Percentiles rank a stretch among this genome's conserved stretches.
These are phyloP conservation scores for Ceratobasidium sp. DNA, from an alignment of 1,284 basidiomycete species.

Conservation along the genomic window DNA sequence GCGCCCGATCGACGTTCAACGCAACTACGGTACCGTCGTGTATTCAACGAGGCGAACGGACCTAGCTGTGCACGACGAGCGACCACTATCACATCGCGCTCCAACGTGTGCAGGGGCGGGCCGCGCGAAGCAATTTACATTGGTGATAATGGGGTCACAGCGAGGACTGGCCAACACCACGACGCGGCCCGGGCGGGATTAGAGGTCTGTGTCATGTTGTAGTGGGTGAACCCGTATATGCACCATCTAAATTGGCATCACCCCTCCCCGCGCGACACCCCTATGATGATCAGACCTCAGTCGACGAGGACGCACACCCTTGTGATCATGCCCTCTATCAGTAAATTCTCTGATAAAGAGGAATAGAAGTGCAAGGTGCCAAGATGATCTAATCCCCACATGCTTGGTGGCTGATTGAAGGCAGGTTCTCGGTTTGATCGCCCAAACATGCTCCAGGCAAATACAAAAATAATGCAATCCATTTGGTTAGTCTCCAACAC, in stretches of 20 bases:
- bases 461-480: constrained; percentile 1
- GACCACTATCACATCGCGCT: constrained; percentile 2
- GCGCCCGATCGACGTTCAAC: too few species aligned
- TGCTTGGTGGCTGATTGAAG: constrained; percentile 33
- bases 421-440: constrained; percentile 38
- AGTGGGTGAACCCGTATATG: background rate
- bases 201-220: background rate
- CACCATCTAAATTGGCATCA: constrained; percentile 35
- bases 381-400: background rate
- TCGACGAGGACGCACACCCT: background rate
- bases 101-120: constrained; percentile 40
- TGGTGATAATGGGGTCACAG: background rate
- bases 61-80: constrained; percentile 34
- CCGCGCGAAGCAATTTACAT: constrained; percentile 33
- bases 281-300: constrained; percentile 23
- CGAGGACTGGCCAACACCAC: constrained; percentile 14
- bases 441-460: constrained; percentile 16
- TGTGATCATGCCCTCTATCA: background rate
- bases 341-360: constrained; percentile 10
- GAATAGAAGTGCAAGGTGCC: background rate
- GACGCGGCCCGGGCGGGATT: constrained; percentile 1
- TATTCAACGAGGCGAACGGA: constrained; percentile 37
- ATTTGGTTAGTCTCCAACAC: constrained; percentile 20
- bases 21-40: constrained; percentile 25
- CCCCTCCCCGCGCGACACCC: background rate